These are phyloP conservation scores for Pecoramyces ruminantium DNA, from an alignment of 192 early-diverging fungal species.

Conservation along the genomic window DNA sequence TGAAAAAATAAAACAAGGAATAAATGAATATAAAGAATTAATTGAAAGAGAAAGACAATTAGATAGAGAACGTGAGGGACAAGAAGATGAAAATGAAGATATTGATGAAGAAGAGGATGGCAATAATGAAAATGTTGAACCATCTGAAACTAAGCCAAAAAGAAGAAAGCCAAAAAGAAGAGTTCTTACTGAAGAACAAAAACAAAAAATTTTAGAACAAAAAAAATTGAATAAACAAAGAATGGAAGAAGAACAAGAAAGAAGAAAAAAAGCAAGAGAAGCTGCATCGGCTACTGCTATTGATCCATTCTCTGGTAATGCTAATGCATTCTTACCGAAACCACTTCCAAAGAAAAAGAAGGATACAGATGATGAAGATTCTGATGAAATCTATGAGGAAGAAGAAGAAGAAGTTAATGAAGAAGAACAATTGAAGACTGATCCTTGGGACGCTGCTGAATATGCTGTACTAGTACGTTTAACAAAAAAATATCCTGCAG, in stretches of 20 bases:
- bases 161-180: background rate
- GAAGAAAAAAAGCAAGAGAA: background rate
- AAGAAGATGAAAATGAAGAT: background rate
- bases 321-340: background rate
- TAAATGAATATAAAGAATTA: background rate
- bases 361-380: background rate
- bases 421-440: background rate
- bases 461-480: background rate
- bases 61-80: background rate
- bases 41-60: background rate
- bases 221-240: background rate
- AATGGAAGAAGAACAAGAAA: background rate
- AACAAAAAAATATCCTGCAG: background rate
- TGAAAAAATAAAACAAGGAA: background rate
- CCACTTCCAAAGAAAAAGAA: background rate
- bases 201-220: background rate
- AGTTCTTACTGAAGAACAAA: background rate
- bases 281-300: background rate
- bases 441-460: background rate
- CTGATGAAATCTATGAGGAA: background rate
- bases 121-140: background rate
- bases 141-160: background rate
- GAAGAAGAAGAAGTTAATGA: background rate
- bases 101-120: background rate
- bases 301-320: background rate